Evolutionary conservation across 108 stramenopile species (phyloP), one percentile per base, ranked within the genome.

Genomic region (Discostella stelligeroides): DNA sequence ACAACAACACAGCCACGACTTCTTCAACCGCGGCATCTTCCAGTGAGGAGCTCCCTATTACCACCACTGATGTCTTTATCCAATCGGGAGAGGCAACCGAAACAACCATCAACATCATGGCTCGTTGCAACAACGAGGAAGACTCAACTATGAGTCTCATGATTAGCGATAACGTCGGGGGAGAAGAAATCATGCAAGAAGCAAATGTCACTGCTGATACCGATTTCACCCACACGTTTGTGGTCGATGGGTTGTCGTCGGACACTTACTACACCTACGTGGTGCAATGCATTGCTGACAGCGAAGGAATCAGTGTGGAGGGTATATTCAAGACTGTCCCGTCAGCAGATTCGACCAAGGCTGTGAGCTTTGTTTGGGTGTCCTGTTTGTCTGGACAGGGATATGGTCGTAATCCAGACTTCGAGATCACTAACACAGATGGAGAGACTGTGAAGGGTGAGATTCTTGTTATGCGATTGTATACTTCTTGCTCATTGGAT

Each of bases 391-490:
- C 80, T 41, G 81, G 81, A 0, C 81, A 82, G 40, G 81, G 81
- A 63, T 82, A 75, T 41, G 81, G 81, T 34, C 65, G 81, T n/a
- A 78, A 82, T 53, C 76, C 81, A 6, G 53, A 82, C 39, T 71
- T 75, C 48, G 60, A 67, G 18, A 39, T 81, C 12, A 65, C 48
- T 0, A 56, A 60, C 40, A n/a, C 49, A 27, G 58, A 70, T 54
- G 80, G 80, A 15, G 46, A 51, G 50, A 39, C 24, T 29, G 49
- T 66, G 24, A 74, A 60, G 46, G 72, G 72, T 73, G 28, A 43
- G 68, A 58, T 68, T 57, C 43, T 57, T 23, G 12, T 41, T 13
- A 43, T 38, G 60, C 42, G 6, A 18, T 27, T n/a, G n/a, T n/a
- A n/a, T n/a, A n/a, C n/a, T n/a, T n/a, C n/a, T n/a, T n/a, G n/a